Evolutionary conservation across 2,329 filamentous ascomycete species (phyloP).

Genomic region (Aspergillus viridinutans): DNA sequence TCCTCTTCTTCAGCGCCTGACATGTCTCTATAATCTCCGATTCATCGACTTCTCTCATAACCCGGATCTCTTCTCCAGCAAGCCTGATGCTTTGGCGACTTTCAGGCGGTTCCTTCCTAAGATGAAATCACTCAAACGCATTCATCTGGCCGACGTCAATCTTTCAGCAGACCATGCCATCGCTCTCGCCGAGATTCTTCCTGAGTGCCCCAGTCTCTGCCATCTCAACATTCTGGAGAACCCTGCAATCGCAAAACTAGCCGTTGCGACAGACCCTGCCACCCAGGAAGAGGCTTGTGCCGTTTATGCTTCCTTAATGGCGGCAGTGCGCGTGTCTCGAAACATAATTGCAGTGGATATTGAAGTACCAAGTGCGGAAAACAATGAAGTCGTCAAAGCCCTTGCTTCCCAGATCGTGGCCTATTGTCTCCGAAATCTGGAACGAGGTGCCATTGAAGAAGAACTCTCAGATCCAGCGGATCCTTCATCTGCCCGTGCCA

Average conservation of each 20-base stretch:
- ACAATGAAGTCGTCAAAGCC: slow-evolving; percentile 87
- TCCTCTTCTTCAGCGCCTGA: slow-evolving; percentile 69
- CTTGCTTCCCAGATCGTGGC: slow-evolving; percentile 92
- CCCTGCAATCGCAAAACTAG: slow-evolving; percentile 54
- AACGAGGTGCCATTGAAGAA: slow-evolving; percentile 67
- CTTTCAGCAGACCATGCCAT: slow-evolving; percentile 86
- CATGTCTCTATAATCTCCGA: slow-evolving; percentile 66
- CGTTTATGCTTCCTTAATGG: slow-evolving; percentile 84
- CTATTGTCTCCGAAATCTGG: slow-evolving; percentile 89
- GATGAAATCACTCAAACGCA: slow-evolving; percentile 70
- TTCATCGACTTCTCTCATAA: slow-evolving; percentile 95
- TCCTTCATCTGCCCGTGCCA: slow-evolving; percentile 41
- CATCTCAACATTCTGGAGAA: slow-evolving; percentile 89
- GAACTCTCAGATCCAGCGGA: slow-evolving; percentile 43
- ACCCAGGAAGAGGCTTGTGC: slow-evolving; percentile 91
- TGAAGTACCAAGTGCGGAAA: slow-evolving; percentile 74
- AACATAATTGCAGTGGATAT: slow-evolving; percentile 88
- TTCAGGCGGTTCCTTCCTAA: slow-evolving; percentile 82
- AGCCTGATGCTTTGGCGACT: slow-evolving; percentile 68
- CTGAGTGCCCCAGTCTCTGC: slow-evolving; percentile 74
- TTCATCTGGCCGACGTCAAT: slow-evolving; percentile 81
- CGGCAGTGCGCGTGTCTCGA: slow-evolving; percentile 76
- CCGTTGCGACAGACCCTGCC: slow-evolving; percentile 74
- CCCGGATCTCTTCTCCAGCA: slow-evolving; percentile 67
- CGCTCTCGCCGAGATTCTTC: slow-evolving; percentile 81